These are phyloP conservation scores for Sporothrix dimorphospora DNA, from an alignment of 2,329 filamentous ascomycete genomes.

Conservation along the genomic window DNA sequence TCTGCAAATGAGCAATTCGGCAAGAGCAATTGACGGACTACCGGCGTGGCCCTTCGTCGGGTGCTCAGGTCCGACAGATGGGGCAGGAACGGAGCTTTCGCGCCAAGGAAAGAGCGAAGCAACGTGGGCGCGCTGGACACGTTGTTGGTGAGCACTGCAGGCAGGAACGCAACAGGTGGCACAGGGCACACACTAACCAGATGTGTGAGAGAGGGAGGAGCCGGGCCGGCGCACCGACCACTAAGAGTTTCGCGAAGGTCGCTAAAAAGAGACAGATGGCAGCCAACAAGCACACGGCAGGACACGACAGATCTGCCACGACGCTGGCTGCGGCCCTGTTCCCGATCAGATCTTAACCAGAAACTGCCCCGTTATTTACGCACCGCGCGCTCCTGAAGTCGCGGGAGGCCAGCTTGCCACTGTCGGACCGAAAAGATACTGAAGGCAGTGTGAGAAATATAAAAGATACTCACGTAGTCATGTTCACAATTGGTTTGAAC, in stretches of 20 bases:
- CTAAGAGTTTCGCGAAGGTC: neutral
- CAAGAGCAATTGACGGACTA: constrained; percentile 1
- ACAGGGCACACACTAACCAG: neutral
- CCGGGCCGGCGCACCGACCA: constrained; percentile 14
- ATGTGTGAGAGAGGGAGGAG: neutral
- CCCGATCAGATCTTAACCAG: too few species aligned
- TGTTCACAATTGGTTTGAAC: too few species aligned
- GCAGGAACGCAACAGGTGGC: neutral
- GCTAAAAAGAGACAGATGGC: neutral
- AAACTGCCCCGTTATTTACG: too few species aligned
- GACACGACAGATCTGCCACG: too few species aligned
- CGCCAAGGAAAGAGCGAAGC: constrained; percentile 10
- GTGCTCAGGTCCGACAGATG: neutral
- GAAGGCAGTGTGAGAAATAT: too few species aligned
- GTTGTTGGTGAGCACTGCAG: neutral
- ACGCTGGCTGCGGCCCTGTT: too few species aligned
- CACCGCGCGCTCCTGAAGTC: too few species aligned
- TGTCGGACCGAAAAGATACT: too few species aligned
- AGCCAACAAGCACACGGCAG: too few species aligned
- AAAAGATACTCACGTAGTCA: too few species aligned
- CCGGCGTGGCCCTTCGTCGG: neutral
- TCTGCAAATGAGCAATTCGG: neutral
- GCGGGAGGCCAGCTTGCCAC: too few species aligned
- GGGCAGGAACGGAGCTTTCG: neutral
- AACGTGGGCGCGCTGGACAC: constrained; percentile 3